phyloP scores from a whole-genome alignment of 345 rosid species.

The Acer negundo region DNA sequence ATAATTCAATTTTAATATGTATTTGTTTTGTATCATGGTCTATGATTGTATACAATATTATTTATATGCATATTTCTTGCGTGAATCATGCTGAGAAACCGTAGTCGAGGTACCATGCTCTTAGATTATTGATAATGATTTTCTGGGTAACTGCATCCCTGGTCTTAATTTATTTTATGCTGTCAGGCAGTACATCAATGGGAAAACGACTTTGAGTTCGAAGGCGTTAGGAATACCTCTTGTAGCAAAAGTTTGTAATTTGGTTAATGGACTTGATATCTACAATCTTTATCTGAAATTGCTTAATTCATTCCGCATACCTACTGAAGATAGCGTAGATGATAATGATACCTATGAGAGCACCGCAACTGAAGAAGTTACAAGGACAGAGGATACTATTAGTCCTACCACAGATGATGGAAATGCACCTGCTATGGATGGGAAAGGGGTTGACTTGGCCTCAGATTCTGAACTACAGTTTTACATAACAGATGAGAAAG shows the following conservation, averaged over 20 bases:
- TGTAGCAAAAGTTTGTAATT: slow-evolving; percentile 58
- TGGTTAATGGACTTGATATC: slow-evolving; percentile 61
- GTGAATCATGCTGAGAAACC: not conserved
- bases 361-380: slow-evolving; percentile 42
- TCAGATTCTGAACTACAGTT: slow-evolving; percentile 61
- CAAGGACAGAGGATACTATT: slow-evolving; percentile 33
- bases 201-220: slow-evolving; percentile 52
- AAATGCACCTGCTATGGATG: slow-evolving; percentile 32
- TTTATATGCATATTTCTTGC: not conserved
- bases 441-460: slow-evolving; percentile 40
- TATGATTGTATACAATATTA: slow-evolving; percentile 2
- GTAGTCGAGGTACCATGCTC: not conserved
- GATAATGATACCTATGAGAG: slow-evolving; percentile 33
- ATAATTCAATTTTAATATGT: not conserved
- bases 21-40: not conserved
- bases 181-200: slow-evolving; percentile 67
- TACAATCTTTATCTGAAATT: slow-evolving; percentile 56
- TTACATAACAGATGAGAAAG: slow-evolving; percentile 72
- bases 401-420: slow-evolving; percentile 35
- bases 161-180: slow-evolving; percentile 23
- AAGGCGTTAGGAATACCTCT: slow-evolving; percentile 87
- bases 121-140: not conserved
- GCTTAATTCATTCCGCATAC: slow-evolving; percentile 60
- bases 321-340: slow-evolving; percentile 37
- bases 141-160: not conserved